These are phyloP conservation scores for Phytophthora pisi DNA, from an alignment of 352 stramenopile species.

Conservation along the genomic window DNA sequence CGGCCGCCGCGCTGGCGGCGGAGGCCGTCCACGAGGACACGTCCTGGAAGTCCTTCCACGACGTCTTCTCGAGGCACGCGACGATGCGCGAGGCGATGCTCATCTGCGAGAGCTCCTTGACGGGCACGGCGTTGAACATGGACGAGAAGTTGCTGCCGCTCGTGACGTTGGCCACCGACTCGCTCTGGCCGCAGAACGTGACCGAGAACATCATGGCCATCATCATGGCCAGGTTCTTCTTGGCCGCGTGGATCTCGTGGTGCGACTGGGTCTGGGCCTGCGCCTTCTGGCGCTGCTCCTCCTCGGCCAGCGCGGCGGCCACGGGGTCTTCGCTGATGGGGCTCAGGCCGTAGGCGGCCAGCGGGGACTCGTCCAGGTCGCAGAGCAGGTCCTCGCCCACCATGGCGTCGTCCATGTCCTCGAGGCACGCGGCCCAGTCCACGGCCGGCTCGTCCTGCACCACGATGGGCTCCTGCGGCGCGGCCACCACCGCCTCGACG, in stretches of 20 bases:
- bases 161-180: conserved; percentile 75
- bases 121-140: conserved; percentile 77
- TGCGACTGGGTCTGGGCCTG: conserved; percentile 45
- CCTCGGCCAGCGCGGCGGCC: conserved; percentile 26
- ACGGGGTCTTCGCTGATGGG: conserved; percentile 35
- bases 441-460: conserved; percentile 35
- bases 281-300: conserved; percentile 38
- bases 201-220: conserved; percentile 90
- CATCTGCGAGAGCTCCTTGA: conserved; percentile 86
- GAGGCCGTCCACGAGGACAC: conserved; percentile 75
- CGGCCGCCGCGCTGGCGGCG: conserved; percentile 34
- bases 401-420: conserved; percentile 66
- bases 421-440: conserved; percentile 64
- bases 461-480: conserved; percentile 31
- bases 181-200: conserved; percentile 81
- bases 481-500: conserved; percentile 32
- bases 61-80: conserved; percentile 87
- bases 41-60: conserved; percentile 88
- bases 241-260: conserved; percentile 82
- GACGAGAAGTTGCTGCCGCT: conserved; percentile 81
- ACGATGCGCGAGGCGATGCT: conserved; percentile 87
- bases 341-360: conserved; percentile 46
- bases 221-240: conserved; percentile 92
- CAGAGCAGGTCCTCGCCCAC: conserved; percentile 66
- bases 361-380: conserved; percentile 73